A percentile compares a stretch with the other conserved stretches of the same genome.
phyloP scores from a whole-genome alignment of 2,329 filamentous ascomycete genomes.

The Neofusicoccum parvum region DNA sequence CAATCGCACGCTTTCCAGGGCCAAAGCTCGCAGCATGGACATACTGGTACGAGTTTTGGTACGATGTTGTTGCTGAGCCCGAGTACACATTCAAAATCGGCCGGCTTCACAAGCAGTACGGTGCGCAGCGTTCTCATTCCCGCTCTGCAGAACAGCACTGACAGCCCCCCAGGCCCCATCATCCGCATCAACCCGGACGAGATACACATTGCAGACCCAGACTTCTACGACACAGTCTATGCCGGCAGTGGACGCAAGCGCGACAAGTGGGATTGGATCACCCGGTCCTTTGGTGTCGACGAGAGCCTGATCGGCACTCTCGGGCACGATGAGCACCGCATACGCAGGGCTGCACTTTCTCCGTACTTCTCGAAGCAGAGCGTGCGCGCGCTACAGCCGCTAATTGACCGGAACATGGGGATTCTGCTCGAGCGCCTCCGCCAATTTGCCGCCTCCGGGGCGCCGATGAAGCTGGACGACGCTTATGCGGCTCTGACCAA shows the following conservation, averaged over 20 bases:
- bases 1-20: constrained; percentile 34
- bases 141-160: background rate
- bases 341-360: constrained; percentile 5
- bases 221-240: constrained; percentile 27
- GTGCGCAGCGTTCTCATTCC: background rate
- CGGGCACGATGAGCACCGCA: constrained; percentile 20
- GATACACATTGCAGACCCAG: constrained; percentile 26
- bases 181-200: constrained; percentile 24
- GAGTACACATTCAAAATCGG: constrained; percentile 19
- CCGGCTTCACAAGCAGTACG: constrained; percentile 21
- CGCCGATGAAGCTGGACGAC: background rate
- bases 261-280: constrained; percentile 24
- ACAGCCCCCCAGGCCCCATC: constrained; percentile 24
- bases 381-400: constrained; percentile 16
- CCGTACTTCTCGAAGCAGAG: constrained; percentile 20
- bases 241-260: constrained; percentile 20
- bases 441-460: constrained; percentile 2
- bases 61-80: constrained; percentile 7
- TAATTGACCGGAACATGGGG: constrained; percentile 19
- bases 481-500: constrained; percentile 14
- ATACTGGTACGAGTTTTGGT: constrained; percentile 28
- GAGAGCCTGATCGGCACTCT: constrained; percentile 6
- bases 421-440: background rate
- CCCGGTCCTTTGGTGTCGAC: constrained; percentile 1
- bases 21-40: constrained; percentile 39